Base-by-base conservation (phyloP, 2,329 filamentous ascomycete species). In the Lithohypha guttulata region DNA sequence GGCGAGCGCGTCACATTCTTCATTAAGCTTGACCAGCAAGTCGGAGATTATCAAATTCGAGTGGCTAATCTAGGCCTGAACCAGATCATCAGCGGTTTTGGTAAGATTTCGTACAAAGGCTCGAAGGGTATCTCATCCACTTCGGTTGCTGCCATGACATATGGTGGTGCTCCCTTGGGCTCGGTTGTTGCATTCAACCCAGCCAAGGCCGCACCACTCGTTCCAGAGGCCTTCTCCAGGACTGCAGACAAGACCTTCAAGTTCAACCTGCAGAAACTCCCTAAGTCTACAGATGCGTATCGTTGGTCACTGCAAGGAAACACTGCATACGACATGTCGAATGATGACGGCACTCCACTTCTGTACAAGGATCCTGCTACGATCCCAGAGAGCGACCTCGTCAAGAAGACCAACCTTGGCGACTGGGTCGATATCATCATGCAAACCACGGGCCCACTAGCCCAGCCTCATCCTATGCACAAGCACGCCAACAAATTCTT, bases 401-500 rank as follows among this genome's bases (percentile, higher is more conserved):
- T 68, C 13, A 62, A 73, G 41, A 57, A 59, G 4, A 73, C 69
- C 6, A 50, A 47, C 17, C 62, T 67, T 42, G 55, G 59, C 45
- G 61, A 65, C 2, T 76, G 72, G 72, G 59, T 77, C 6, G 73
- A 77, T 49, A 51, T 75, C n/a, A 59, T 77, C 45, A 61, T 75
- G 42, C 55, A 64, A 20, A 57, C 68, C 2, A 52, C 55, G n/a
- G 52, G 52, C 2, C 55, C 57, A 2, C 58, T 68, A 5, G 69
- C 74, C 49, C 72, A 68, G 3, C 61, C 69, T 7, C 76, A 80
- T 42, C 70, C 73, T 0, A 71, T 80, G 35, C 76, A 80, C 63
- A 78, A 78, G 59, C 76, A 80, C 56, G 68, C 69, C 32, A 73
- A 69, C 49, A 76, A 75, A 52, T 73, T 71, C 58, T 78, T 65